Evolutionary conservation across 306 rosid genomes (phyloP).

Genomic region (Mucuna pruriens): DNA sequence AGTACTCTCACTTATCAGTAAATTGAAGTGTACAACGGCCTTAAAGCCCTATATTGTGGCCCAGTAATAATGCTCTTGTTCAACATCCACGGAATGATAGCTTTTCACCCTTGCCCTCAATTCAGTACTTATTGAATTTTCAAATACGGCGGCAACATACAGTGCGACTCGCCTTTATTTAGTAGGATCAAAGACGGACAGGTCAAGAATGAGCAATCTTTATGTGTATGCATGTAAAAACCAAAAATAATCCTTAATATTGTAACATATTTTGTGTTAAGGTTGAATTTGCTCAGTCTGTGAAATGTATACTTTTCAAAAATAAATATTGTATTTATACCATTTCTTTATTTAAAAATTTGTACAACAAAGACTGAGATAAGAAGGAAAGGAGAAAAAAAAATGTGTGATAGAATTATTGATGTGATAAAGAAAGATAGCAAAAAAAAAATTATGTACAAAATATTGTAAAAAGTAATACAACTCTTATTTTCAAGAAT

Average conservation of each 20-base stretch:
- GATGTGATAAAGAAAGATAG: background rate
- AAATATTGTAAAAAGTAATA: background rate
- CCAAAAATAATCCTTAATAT: background rate
- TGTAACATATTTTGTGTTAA: background rate
- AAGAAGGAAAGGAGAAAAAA: too few relatives aligned
- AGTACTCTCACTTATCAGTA: background rate
- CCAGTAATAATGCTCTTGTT: slow-evolving; percentile 3
- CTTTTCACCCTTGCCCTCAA: background rate
- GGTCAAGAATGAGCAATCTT: background rate
- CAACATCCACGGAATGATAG: background rate
- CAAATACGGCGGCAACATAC: slow-evolving; percentile 10
- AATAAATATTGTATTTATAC: background rate
- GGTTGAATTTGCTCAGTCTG: background rate
- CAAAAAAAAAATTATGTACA: too few relatives aligned
- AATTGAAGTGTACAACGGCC: background rate
- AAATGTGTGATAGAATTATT: background rate
- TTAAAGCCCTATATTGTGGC: slow-evolving; percentile 19
- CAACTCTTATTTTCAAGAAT: background rate
- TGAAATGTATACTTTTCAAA: background rate
- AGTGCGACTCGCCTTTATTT: background rate
- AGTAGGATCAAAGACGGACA: background rate
- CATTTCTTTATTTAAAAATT: background rate
- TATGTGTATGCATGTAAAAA: background rate
- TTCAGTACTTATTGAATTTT: background rate
- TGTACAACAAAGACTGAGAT: background rate